Base-by-base conservation (phyloP, 2,329 filamentous ascomycete genomes). In the Atkinsonella texensis region DNA sequence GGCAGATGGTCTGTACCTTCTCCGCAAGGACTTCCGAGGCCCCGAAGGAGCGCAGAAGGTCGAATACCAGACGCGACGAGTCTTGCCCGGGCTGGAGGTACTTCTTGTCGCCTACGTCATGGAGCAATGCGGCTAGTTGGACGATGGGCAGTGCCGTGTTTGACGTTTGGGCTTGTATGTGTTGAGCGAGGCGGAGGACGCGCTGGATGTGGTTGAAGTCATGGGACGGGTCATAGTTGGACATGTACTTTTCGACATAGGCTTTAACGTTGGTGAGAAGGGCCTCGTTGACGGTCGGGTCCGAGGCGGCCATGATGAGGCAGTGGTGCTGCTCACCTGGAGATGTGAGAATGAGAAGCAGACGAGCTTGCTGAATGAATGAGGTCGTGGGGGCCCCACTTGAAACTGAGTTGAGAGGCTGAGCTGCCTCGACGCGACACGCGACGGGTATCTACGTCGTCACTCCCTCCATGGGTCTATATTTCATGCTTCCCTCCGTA, bases 21-120 rank as follows among this genome's bases (percentile, higher is more conserved):
- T 68, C 63, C 0, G 87, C 85, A 13, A 94, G 74, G 6, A 68
- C 65, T 2, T 70, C 62, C 0, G 73, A 64, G 10, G 80, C 82
- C 28, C 84, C 82, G 28, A 77, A 68, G 17, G 73, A 72, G 13
- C 73, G 56, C 1, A 89, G 74, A 7, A 84, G 65, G 31, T 73
- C 66, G 15, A 70, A 66, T 33, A 87, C 73, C 55, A 81, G 68
- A 13, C 76, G 80, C 2, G 76, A 71, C 4, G 71, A 62, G 62
- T 84, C 76, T 57, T 83, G 73, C 51, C 74, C 76, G 1, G 76
- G 71, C 51, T 71, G 62, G 15, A 83, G 66, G 65, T 95, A 95
- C 69, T 95, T 95, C 65, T 78, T 82, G 70, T 95, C 90, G 54
- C 87, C 88, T 17, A 95, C 83, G 60, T 95, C 90, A 69, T 95